These are phyloP conservation scores for Camellia sinensis DNA, from an alignment of 148 eudicot species.

Conservation along the genomic window DNA sequence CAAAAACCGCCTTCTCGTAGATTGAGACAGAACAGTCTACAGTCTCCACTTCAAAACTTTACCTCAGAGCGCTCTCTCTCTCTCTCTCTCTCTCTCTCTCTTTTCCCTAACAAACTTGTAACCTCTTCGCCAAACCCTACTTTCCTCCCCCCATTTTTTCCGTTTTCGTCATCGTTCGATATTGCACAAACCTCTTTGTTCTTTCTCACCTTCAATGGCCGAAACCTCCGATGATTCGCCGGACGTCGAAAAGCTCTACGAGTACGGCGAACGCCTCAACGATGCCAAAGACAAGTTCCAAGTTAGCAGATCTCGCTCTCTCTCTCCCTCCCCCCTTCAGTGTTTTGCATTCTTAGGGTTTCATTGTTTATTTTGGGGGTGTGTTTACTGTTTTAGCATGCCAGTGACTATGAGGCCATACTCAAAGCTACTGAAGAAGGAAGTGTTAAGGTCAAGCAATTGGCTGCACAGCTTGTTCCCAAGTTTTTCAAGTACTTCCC, in stretches of 20 bases:
- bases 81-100: too few relatives aligned
- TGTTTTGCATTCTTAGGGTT: not conserved
- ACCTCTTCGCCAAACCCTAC: not conserved
- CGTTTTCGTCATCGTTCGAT: not conserved
- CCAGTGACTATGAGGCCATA: slow-evolving; percentile 40
- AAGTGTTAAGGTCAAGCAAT: slow-evolving; percentile 48
- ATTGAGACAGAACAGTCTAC: too few relatives aligned
- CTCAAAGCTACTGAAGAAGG: slow-evolving; percentile 34
- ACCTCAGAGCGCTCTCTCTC: not conserved
- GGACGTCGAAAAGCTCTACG: slow-evolving; percentile 51
- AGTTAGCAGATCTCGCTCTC: slow-evolving; percentile 19
- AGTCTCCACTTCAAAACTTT: not conserved
- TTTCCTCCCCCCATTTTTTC: not conserved
- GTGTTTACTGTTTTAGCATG: slow-evolving; percentile 21
- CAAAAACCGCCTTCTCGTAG: not conserved
- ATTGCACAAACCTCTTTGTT: not conserved
- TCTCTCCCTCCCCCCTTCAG: slow-evolving; percentile 3
- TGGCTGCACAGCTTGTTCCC: slow-evolving; percentile 60
- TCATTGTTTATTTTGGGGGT: not conserved
- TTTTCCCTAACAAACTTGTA: not conserved
- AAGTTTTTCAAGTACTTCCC: slow-evolving; percentile 57
- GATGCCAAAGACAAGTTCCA: slow-evolving; percentile 51
- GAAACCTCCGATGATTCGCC: slow-evolving; percentile 24
- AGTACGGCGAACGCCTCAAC: slow-evolving; percentile 46
- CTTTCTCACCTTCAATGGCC: slow-evolving; percentile 26